Conservation (phyloP, 2,329 filamentous ascomycete species). For the Pyrenophora tritici-repentis region DNA sequence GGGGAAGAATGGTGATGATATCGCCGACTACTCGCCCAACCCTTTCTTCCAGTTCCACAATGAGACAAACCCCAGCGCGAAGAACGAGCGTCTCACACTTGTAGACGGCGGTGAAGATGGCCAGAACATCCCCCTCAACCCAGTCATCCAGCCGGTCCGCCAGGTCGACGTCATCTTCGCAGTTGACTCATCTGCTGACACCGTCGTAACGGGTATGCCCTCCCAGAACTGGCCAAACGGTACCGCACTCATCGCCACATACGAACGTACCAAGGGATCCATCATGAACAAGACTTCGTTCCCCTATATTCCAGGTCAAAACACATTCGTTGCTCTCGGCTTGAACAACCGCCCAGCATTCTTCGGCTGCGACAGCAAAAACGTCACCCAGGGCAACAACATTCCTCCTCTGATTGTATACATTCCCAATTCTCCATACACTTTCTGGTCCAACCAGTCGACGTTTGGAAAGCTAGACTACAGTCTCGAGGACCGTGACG, state of each 20-base stretch:
- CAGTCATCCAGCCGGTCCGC: slow-evolving; percentile 74
- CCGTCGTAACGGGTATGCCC: slow-evolving; percentile 44
- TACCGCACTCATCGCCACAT: slow-evolving; percentile 73
- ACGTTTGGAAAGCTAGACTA: slow-evolving; percentile 71
- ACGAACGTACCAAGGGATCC: slow-evolving; percentile 64
- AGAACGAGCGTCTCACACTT: slow-evolving; percentile 63
- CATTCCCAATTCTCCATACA: slow-evolving; percentile 83
- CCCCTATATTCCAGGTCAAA: slow-evolving; percentile 71
- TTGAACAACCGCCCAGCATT: slow-evolving; percentile 77
- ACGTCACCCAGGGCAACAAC: slow-evolving; percentile 58
- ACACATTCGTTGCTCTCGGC: slow-evolving; percentile 78
- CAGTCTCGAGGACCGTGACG: slow-evolving; percentile 69
- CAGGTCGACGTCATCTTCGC: slow-evolving; percentile 81
- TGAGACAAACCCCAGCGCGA: slow-evolving; percentile 62
- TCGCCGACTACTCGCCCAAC: slow-evolving; percentile 75
- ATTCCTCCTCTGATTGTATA: slow-evolving; percentile 78
- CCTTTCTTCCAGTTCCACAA: slow-evolving; percentile 73
- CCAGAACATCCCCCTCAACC: slow-evolving; percentile 80
- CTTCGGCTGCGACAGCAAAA: slow-evolving; percentile 75
- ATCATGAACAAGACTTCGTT: slow-evolving; percentile 72
- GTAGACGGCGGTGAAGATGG: slow-evolving; percentile 79
- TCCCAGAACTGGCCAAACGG: slow-evolving; percentile 74
- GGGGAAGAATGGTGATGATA: slow-evolving; percentile 67
- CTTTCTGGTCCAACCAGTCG: slow-evolving; percentile 74
- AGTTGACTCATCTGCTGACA: slow-evolving; percentile 78